phyloP scores from a whole-genome alignment of 176 grass and related monocot species.

The Carex parvula region DNA sequence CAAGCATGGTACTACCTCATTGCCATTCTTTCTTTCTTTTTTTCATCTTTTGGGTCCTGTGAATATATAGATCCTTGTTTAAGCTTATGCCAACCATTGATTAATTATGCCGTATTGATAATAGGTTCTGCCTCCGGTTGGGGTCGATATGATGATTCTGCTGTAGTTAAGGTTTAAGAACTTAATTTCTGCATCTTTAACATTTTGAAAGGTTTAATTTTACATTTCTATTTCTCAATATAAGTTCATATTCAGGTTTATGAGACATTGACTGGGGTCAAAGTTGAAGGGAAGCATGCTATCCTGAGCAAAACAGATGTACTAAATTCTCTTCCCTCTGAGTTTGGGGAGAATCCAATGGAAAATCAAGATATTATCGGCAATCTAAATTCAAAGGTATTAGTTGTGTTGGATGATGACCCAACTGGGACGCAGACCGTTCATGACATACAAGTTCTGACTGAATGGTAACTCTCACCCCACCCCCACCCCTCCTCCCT shows the following conservation, averaged over 20 bases:
- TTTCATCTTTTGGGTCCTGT: background rate
- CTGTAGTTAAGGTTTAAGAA: conserved; percentile 70
- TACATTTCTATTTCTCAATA: conserved; percentile 3
- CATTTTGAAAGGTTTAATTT: background rate
- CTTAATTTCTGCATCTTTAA: conserved; percentile 6
- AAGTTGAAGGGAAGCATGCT: conserved; percentile 71
- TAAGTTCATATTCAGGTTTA: conserved; percentile 54
- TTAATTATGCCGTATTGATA: conserved; percentile 30
- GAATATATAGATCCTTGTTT: conserved; percentile 7
- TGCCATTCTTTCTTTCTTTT: background rate
- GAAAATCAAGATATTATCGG: conserved; percentile 45
- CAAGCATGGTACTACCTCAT: background rate
- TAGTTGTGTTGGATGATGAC: conserved; percentile 95
- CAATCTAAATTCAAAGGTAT: conserved; percentile 58
- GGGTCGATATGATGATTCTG: conserved; percentile 86
- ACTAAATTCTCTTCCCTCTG: conserved; percentile 66
- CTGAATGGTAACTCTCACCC: conserved; percentile 65
- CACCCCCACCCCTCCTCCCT: background rate
- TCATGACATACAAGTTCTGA: conserved; percentile 94
- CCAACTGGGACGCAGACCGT: conserved; percentile 98
- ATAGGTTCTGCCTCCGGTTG: conserved; percentile 89
- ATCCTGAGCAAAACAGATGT: conserved; percentile 64
- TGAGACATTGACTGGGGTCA: conserved; percentile 85
- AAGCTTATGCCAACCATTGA: background rate
- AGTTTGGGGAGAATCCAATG: conserved; percentile 75